Evolutionary conservation across 306 rosid genomes (phyloP).

Genomic region (Medicago ruthenica): DNA sequence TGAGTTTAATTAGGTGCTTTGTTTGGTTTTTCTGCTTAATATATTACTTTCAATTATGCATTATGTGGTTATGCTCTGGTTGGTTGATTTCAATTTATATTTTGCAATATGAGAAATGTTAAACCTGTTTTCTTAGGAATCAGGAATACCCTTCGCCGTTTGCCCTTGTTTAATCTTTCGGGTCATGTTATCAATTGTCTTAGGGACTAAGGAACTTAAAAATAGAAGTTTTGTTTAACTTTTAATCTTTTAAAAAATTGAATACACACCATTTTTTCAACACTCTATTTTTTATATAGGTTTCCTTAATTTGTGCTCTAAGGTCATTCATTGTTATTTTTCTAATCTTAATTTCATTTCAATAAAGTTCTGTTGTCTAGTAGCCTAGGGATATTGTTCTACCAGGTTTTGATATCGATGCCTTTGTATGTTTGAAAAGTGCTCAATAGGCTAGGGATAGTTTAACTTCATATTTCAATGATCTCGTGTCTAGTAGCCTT

Average conservation of each 20-base stretch:
- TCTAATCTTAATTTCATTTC: not conserved
- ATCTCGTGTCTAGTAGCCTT: too few relatives aligned
- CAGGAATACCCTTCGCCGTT: not conserved
- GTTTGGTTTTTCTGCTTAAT: conserved; percentile 35
- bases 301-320: too few relatives aligned
- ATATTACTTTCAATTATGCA: conserved; percentile 28
- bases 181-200: not conserved
- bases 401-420: too few relatives aligned
- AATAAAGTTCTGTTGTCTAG: not conserved
- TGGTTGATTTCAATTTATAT: not conserved
- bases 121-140: not conserved
- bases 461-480: too few relatives aligned
- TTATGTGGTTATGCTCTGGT: conserved; percentile 11
- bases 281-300: too few relatives aligned
- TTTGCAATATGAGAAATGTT: not conserved
- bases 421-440: too few relatives aligned
- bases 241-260: too few relatives aligned
- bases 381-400: not conserved
- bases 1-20: conserved; percentile 23
- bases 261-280: too few relatives aligned
- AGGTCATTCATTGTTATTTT: too few relatives aligned
- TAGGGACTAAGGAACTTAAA: too few relatives aligned
- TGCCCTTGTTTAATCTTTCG: not conserved
- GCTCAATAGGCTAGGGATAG: too few relatives aligned
- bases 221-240: too few relatives aligned